Percentiles rank a stretch among this genome's conserved stretches.
These are phyloP conservation scores for Hypoxylon sp. DNA, from an alignment of 2,329 filamentous ascomycete species.

Conservation along the genomic window DNA sequence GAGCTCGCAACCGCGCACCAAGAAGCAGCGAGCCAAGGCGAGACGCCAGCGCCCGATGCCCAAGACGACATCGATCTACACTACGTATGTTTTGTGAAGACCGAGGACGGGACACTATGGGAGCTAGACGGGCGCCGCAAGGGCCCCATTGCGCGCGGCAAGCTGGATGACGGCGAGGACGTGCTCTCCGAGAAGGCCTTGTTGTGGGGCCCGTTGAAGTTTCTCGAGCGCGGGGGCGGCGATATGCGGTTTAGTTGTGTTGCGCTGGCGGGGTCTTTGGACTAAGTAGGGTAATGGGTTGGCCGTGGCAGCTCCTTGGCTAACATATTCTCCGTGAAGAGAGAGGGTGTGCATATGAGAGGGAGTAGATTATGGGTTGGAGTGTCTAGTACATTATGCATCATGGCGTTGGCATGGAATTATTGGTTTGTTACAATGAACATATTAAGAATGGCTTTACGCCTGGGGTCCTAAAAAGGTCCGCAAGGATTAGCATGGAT, in stretches of 20 bases:
- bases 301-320: background rate
- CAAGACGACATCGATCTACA: constrained; percentile 91
- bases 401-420: constrained; percentile 19
- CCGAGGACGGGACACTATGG: constrained; percentile 73
- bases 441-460: constrained; percentile 2
- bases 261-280: constrained; percentile 67
- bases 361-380: background rate
- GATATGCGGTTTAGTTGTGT: constrained; percentile 74
- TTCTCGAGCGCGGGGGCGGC: constrained; percentile 68
- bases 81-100: constrained; percentile 94
- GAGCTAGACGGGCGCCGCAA: constrained; percentile 73
- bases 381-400: constrained; percentile 6
- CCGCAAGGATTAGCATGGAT: constrained; percentile 5
- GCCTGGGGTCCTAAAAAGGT: background rate
- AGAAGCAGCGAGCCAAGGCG: constrained; percentile 81
- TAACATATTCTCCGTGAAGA: background rate
- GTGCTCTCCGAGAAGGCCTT: constrained; percentile 82
- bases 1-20: constrained; percentile 84
- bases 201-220: constrained; percentile 74
- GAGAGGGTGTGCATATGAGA: no score
- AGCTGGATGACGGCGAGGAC: constrained; percentile 74
- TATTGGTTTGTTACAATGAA: constrained; percentile 2
- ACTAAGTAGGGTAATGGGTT: constrained; percentile 53
- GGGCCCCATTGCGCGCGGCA: constrained; percentile 70
- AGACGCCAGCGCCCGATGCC: constrained; percentile 83